Conservation (phyloP, 225 moss, liverwort and hornwort species). For the Physcomitrellopsis africana region DNA sequence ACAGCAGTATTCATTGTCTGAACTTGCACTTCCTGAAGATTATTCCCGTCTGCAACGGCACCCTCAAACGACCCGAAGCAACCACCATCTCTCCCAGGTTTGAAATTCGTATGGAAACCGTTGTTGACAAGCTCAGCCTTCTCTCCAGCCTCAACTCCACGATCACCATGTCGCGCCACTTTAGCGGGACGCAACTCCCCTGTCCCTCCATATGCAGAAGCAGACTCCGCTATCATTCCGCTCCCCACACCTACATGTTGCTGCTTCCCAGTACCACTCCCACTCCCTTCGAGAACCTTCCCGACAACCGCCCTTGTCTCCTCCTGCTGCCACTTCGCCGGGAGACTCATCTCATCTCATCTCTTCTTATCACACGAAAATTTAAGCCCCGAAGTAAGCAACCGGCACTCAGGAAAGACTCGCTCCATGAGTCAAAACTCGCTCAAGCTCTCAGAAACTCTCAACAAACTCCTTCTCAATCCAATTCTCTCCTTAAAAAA, state of each 20-base stretch:
- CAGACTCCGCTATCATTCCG: constrained; percentile 27
- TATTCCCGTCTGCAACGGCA: constrained; percentile 33
- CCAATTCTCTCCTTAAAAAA: not conserved
- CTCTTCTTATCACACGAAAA: constrained; percentile 20
- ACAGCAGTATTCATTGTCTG: constrained; percentile 39
- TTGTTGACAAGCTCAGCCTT: constrained; percentile 36
- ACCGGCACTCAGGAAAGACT: not conserved
- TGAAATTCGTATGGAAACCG: constrained; percentile 6
- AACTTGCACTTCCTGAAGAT: constrained; percentile 32
- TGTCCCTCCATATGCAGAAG: constrained; percentile 27
- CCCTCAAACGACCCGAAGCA: constrained; percentile 31
- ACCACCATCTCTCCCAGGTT: constrained; percentile 37
- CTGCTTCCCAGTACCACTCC: constrained; percentile 25
- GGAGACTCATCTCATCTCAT: constrained; percentile 54
- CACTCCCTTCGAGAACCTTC: constrained; percentile 16
- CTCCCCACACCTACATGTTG: constrained; percentile 27
- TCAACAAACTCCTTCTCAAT: constrained; percentile 14
- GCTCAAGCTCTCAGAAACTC: not conserved
- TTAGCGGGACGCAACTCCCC: constrained; percentile 51
- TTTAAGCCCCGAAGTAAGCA: not conserved
- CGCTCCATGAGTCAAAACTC: constrained; percentile 21
- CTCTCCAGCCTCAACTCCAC: constrained; percentile 29
- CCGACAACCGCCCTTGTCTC: constrained; percentile 32
- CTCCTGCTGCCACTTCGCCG: constrained; percentile 58
- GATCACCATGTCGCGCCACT: constrained; percentile 47